Evolutionary conservation across 805 yeast genomes (phyloP).

Genomic region (Candida ipomoeae): DNA sequence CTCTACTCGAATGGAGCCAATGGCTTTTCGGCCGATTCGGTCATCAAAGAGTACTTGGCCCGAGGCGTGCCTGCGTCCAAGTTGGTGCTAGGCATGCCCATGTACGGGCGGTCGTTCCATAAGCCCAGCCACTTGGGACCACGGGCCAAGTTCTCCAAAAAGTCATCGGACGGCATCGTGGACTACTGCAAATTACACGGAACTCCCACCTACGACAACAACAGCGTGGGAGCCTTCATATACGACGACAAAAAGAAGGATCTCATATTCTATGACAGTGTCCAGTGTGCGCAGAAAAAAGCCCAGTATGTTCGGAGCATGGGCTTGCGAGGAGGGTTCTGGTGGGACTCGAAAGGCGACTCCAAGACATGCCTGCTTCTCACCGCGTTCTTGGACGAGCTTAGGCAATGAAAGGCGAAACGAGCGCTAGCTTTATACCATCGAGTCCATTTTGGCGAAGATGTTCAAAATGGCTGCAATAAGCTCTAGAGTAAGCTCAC

Average conservation of each 20-base stretch:
- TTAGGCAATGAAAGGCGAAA: neutral
- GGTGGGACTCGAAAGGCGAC: conserved; percentile 94
- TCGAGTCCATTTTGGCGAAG: conserved; percentile 87
- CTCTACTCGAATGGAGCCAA: conserved; percentile 42
- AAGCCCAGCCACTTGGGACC: conserved; percentile 34
- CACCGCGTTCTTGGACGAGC: conserved; percentile 20
- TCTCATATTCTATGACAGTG: conserved; percentile 55
- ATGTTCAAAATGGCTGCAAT: conserved; percentile 90
- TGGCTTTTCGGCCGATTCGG: conserved; percentile 45
- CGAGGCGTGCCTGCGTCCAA: conserved; percentile 46
- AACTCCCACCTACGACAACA: conserved; percentile 50
- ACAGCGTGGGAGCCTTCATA: conserved; percentile 41
- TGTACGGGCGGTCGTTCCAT: conserved; percentile 57
- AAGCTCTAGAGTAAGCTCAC: conserved; percentile 75
- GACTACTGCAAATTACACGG: conserved; percentile 49
- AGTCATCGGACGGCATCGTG: conserved; percentile 34
- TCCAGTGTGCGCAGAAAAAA: conserved; percentile 48
- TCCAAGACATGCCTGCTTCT: conserved; percentile 39
- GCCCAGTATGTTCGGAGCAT: conserved; percentile 50
- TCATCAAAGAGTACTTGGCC: conserved; percentile 41
- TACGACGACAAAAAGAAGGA: conserved; percentile 11
- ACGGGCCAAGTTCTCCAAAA: conserved; percentile 36
- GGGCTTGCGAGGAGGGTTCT: conserved; percentile 78
- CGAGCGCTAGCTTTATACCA: conserved; percentile 43
- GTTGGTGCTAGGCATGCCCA: conserved; percentile 79